These are phyloP conservation scores for Eimeria maxima DNA, from an alignment of 169 alveolate genomes.

Conservation along the genomic window DNA sequence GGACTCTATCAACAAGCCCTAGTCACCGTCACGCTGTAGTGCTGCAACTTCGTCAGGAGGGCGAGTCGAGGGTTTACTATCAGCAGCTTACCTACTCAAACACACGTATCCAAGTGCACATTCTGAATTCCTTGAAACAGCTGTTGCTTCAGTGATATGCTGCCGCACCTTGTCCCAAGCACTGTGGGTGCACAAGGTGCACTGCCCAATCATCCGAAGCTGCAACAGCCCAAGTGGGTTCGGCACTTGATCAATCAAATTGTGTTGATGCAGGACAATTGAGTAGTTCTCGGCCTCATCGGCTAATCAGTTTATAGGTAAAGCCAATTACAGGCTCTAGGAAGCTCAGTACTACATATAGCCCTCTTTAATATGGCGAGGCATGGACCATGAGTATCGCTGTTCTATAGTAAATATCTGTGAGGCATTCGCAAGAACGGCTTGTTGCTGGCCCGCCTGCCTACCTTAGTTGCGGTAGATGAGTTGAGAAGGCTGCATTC, in stretches of 20 bases:
- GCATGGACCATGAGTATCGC: background rate
- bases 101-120: constrained; percentile 64
- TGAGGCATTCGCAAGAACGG: background rate
- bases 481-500: background rate
- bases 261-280: background rate
- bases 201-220: background rate
- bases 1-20: background rate
- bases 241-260: background rate
- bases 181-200: background rate
- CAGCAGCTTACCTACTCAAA: constrained; percentile 60
- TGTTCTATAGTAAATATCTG: background rate
- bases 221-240: background rate
- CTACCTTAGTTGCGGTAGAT: background rate
- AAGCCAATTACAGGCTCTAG: background rate
- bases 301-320: background rate
- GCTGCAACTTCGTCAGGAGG: constrained; percentile 44
- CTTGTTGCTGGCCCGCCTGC: background rate
- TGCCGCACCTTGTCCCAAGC: background rate
- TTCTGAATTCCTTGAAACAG: constrained; percentile 35
- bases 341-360: background rate
- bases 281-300: background rate
- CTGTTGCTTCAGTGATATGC: constrained; percentile 57
- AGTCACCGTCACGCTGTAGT: constrained; percentile 57
- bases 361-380: background rate
- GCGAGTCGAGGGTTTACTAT: constrained; percentile 61